A percentile compares a stretch with the other conserved stretches of the same genome.
Conservation (phyloP, 805 yeast species). For the Saturnispora bothae region DNA sequence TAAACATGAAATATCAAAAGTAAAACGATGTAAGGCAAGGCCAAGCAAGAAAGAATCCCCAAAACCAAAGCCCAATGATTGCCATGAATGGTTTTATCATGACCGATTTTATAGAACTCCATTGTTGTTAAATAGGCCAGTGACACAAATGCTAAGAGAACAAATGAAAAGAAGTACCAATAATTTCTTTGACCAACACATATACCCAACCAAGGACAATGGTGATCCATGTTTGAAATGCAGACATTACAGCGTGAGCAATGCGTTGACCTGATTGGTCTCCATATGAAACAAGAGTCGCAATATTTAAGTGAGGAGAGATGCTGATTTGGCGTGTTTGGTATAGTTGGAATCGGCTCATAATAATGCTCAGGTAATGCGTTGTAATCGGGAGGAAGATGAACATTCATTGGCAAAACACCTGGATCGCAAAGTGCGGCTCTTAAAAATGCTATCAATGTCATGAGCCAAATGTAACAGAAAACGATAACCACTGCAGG, state of each 20-base stretch:
- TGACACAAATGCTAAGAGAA: conserved; percentile 29
- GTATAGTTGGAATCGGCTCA: conserved; percentile 25
- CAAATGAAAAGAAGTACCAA: conserved; percentile 44
- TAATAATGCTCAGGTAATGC: conserved; percentile 50
- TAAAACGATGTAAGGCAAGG: conserved; percentile 44
- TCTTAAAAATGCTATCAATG: conserved; percentile 37
- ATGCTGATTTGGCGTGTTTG: conserved; percentile 8
- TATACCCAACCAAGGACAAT: conserved; percentile 54
- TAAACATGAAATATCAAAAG: conserved; percentile 44
- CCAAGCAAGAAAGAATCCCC: conserved; percentile 37
- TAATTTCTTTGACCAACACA: conserved; percentile 73
- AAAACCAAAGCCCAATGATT: conserved; percentile 40
- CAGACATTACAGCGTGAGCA: conserved; percentile 64
- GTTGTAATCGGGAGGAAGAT: conserved; percentile 32
- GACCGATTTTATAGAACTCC: conserved; percentile 22
- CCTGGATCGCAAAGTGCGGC: conserved; percentile 66
- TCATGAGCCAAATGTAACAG: conserved; percentile 45
- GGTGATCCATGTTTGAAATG: conserved; percentile 52
- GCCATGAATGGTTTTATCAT: conserved; percentile 15
- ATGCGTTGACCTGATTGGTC: conserved; percentile 69
- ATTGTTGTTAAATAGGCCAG: conserved; percentile 22
- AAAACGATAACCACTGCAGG: conserved; percentile 49
- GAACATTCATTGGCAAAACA: conserved; percentile 54
- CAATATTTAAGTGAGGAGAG: conserved; percentile 38
- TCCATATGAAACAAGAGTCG: conserved; percentile 57